These are phyloP conservation scores for Calonectria fujianensis DNA, from an alignment of 2,329 filamentous ascomycete species.

Conservation along the genomic window DNA sequence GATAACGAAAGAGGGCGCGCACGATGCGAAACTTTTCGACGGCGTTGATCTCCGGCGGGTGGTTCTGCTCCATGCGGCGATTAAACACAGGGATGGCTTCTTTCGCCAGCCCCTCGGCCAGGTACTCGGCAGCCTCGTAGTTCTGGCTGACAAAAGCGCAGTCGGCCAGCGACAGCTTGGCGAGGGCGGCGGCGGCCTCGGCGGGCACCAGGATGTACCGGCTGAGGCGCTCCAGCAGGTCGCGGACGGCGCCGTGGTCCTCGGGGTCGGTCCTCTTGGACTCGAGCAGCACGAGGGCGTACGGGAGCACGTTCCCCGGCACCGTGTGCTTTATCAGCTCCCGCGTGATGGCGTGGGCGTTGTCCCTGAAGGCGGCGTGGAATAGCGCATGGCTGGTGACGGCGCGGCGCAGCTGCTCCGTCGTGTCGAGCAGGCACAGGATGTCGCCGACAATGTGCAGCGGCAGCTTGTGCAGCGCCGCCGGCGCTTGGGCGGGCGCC, in stretches of 20 bases:
- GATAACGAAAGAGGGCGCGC: conserved; percentile 14
- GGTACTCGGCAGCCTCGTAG: conserved; percentile 5
- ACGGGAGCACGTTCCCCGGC: neutral
- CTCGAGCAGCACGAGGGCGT: conserved; percentile 4
- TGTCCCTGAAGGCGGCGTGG: conserved; percentile 8
- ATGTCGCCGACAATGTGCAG: conserved; percentile 19
- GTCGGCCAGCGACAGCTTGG: conserved; percentile 17
- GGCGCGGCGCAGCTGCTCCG: conserved; percentile 6
- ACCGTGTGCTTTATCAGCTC: neutral
- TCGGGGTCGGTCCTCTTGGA: neutral
- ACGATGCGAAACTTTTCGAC: conserved; percentile 6
- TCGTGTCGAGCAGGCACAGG: conserved; percentile 2
- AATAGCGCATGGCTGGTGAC: conserved; percentile 11
- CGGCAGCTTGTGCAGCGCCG: conserved; percentile 11
- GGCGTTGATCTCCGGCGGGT: neutral
- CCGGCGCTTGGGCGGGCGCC: neutral
- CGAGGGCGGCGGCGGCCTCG: neutral
- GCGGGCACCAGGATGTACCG: neutral
- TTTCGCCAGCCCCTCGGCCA: neutral
- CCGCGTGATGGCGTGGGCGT: conserved; percentile 12
- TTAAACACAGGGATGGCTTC: neutral
- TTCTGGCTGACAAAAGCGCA: conserved; percentile 21
- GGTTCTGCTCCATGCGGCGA: neutral
- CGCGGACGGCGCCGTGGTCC: conserved; percentile 5
- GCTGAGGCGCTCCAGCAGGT: neutral